Evolutionary conservation across 23 red algal species (phyloP), one percentile per base, ranked within the genome.

Genomic region (Gracilaria caudata): DNA sequence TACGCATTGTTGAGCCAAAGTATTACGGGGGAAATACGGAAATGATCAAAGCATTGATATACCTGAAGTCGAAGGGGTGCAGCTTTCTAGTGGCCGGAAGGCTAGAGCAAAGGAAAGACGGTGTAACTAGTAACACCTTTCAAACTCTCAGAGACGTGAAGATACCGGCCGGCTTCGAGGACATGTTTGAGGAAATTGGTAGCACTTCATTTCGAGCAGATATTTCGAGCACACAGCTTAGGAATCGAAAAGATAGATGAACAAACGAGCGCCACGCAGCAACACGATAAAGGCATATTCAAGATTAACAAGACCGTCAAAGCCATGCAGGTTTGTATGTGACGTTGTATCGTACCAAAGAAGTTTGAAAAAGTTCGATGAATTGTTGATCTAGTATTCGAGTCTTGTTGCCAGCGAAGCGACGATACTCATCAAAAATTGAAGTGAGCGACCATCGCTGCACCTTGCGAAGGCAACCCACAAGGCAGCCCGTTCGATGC

Each of bases 341-440:
- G 32, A 78, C 60, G 59, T 90, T 79, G 49, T 98, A 98, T 32
- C 79, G 87, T 34, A 98, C 95, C 36, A 87, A 55, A 77, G 66
- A 74, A 41, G 92, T 92, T 47, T 92, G 86, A 87, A 98, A 98
- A 17, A 98, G 89, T 60, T 98, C 96, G 32, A 98, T 98, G 61
- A 98, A 98, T 68, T 98, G 96, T 71, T 98, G 96, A 78, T 98
- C 96, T 6, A 98, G 57, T 30, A 93, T 90, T 54, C 96, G 92
- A 47, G 92, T 88, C 90, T 98, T 98, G 37, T 79, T 92, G 11
- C 96, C 96, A 7, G 96, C 96, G 70, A 95, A 98, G 43, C 96
- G 89, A 64, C 96, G 86, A 40, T 98, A 98, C 89, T 98, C 96
- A 40, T 98, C 96, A 34, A 98, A 95, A 44, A 95, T 98, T 20